These are phyloP conservation scores for Eucalyptus erythrocorys DNA, from an alignment of 345 rosid species.

Conservation along the genomic window DNA sequence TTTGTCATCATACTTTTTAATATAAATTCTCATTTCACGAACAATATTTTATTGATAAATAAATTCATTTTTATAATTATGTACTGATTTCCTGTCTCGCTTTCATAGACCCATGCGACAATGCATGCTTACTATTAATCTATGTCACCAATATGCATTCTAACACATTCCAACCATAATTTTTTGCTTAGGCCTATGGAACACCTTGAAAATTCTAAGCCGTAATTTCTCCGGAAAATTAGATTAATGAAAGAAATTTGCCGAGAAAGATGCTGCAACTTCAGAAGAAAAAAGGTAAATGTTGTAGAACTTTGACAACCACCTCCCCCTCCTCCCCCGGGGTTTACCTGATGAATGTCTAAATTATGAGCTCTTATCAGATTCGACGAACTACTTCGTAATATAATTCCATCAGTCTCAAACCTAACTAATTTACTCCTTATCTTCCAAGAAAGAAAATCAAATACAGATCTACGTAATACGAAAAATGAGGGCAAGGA, in stretches of 20 bases:
- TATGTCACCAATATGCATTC: neutral
- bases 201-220: neutral
- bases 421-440: neutral
- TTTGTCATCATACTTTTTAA: neutral
- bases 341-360: neutral
- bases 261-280: neutral
- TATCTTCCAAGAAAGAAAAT: neutral
- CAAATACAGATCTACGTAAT: neutral
- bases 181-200: neutral
- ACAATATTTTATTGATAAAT: neutral
- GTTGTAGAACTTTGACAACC: neutral
- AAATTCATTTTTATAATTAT: neutral
- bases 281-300: neutral
- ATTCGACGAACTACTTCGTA: neutral
- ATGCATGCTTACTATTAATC: neutral
- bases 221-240: neutral
- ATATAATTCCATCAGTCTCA: neutral
- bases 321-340: too few species aligned
- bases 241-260: neutral
- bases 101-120: neutral
- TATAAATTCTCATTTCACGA: neutral
- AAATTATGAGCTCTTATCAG: neutral
- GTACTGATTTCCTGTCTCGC: neutral
- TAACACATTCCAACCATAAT: neutral
- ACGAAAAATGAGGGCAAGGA: neutral